Evolutionary conservation across 805 yeast species (phyloP), one percentile per base, ranked within the genome.

Genomic region (Kuraishia ogatae): DNA sequence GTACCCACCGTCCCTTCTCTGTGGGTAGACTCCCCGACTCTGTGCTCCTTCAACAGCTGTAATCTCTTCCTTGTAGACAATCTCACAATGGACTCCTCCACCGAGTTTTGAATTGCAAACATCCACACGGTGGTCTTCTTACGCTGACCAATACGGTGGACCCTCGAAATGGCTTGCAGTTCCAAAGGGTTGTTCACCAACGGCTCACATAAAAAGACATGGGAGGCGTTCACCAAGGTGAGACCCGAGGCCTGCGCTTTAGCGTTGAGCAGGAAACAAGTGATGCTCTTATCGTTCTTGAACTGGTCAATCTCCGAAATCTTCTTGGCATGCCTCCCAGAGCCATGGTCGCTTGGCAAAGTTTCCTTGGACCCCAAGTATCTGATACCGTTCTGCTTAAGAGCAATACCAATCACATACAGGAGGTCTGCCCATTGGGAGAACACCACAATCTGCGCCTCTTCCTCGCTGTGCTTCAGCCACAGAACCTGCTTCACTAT

Each of bases 171-270:
- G 0, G 98, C 97, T 66, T 93, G 99, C 17, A 89, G 66, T 62
- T 94, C 98, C 51, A 91, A 75, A 1, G 96, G 86, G 0, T 92
- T 82, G 63, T 91, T 91, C 17, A 94, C 85, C 56, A 94, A 75
- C 1, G 99, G 98, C 70, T 94, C 99, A 67, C 97, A 88, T 4
- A 94, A 67, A 58, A 92, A 86, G 0, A 94, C 93, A 66, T 94
- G 97, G 2, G 88, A 87, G 0, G 99, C 98, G 72, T 93, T 93
- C 8, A 91, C 83, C 55, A 94, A 74, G 8, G 96, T 94, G 59
- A 94, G 73, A 0, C 99, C 99, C 15, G 97, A 84, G 8, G 96
- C 91, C 64, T 92, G 89, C 0, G 92, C 85, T 60, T 83, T 85
- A 0, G 97, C 93, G 68, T 90, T 89, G 59, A 94, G 70, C 26